Evolutionary conservation across 306 rosid genomes (phyloP).

Genomic region (peach (Prunus persica)): Prunus_persica_NCBIv2 NC_034013.1:15591001-15591500

Average conservation of each 20-base stretch:
- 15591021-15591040: neutral
- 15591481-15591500: constrained; percentile 46
- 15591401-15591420: constrained; percentile 93
- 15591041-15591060: constrained; percentile 5
- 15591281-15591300: constrained; percentile 91
- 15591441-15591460: constrained; percentile 70
- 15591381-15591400: constrained; percentile 81
- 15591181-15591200: neutral
- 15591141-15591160: neutral
- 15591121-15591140: no score
- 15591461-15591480: constrained; percentile 95
- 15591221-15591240: constrained; percentile 38
- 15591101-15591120: neutral
- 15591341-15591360: constrained; percentile 93
- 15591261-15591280: constrained; percentile 65
- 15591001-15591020: constrained; percentile 72
- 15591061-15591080: neutral
- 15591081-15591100: neutral
- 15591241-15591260: constrained; percentile 71
- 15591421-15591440: constrained; percentile 95
- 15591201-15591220: neutral
- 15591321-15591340: constrained; percentile 57
- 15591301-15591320: constrained; percentile 68
- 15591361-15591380: constrained; percentile 65
- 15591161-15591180: neutral